Conservation (phyloP, 306 rosid genomes). For the Castanea crenata region DNA sequence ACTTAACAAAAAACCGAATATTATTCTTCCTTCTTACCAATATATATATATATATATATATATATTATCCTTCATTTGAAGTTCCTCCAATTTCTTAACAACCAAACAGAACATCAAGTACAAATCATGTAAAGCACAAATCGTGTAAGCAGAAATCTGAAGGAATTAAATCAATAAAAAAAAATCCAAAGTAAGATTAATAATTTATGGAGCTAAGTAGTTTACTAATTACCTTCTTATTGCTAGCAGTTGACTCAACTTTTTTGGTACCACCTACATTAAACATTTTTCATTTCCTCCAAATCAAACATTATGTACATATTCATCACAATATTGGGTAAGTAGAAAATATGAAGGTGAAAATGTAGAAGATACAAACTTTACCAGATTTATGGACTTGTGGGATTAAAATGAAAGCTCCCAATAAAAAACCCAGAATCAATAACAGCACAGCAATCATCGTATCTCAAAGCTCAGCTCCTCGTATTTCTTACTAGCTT, state of each 20-base stretch:
- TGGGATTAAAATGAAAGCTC: conserved; percentile 41
- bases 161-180: not conserved
- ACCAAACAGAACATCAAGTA: not conserved
- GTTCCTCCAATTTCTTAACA: not conserved
- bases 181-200: not conserved
- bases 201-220: not conserved
- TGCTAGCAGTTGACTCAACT: conserved; percentile 27
- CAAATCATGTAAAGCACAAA: not conserved
- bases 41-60: too few species aligned
- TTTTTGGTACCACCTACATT: conserved; percentile 44
- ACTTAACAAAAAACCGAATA: not conserved
- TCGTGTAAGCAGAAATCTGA: not conserved
- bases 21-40: too few species aligned
- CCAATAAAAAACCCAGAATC: conserved; percentile 49
- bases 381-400: conserved; percentile 44
- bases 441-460: conserved; percentile 46
- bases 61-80: not conserved
- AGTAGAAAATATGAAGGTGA: not conserved
- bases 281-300: not conserved
- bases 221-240: conserved; percentile 42
- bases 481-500: conserved; percentile 10
- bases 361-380: not conserved
- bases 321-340: not conserved
- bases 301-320: not conserved
- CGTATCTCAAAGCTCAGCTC: conserved; percentile 33